A percentile compares a stretch with the other conserved stretches of the same genome.
These are phyloP conservation scores for Lotmaria passim DNA, from an alignment of 208 protist genomes.

Conservation along the genomic window DNA sequence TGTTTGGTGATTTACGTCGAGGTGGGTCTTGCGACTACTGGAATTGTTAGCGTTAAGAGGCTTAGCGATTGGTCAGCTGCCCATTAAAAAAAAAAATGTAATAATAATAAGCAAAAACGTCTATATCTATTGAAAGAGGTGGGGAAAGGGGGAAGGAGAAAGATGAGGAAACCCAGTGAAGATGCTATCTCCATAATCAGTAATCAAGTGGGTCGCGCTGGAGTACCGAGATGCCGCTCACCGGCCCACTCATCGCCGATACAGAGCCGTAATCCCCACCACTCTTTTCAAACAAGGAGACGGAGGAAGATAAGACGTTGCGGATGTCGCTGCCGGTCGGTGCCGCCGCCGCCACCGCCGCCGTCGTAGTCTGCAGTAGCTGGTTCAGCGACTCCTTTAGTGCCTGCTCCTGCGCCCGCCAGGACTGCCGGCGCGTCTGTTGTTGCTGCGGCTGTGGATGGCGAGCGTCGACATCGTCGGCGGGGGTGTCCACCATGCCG, in stretches of 20 bases:
- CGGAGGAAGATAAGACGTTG: not conserved
- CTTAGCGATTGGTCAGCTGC: no score
- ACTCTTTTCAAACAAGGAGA: not conserved
- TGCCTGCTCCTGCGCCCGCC: conserved; percentile 22
- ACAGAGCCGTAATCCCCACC: not conserved
- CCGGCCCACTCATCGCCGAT: conserved; percentile 6
- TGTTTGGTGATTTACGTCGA: no score
- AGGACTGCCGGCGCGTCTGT: conserved; percentile 17
- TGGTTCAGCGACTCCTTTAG: conserved; percentile 33
- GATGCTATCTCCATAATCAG: no score
- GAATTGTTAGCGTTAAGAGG: no score
- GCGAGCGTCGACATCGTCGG: not conserved
- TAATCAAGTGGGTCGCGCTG: conserved; percentile 1
- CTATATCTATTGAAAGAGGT: not conserved
- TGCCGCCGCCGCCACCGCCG: not conserved
- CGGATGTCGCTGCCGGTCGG: not conserved
- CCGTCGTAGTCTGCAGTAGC: conserved; percentile 10
- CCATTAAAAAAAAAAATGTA: not conserved
- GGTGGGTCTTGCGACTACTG: no score
- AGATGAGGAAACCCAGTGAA: not conserved
- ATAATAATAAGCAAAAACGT: not conserved
- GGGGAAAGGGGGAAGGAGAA: not conserved
- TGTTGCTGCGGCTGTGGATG: no score
- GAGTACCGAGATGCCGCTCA: conserved; percentile 25
- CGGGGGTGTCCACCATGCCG: not conserved